Conservation (phyloP, 1,139 yeast species). For the Eremothecium sinecaudum region DNA sequence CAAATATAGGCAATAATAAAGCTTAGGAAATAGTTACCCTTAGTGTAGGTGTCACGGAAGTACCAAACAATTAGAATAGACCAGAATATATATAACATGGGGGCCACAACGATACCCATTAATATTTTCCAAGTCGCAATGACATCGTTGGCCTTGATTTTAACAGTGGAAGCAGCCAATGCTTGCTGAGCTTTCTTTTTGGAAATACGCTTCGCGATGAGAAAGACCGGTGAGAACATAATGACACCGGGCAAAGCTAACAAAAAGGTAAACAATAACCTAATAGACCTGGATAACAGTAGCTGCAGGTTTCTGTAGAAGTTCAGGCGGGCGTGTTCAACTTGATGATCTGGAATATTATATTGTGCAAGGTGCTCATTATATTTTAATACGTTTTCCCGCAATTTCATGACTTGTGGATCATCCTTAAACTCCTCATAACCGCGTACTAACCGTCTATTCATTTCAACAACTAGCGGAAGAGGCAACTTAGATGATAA, state of each 20-base stretch:
- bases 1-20: slow-evolving; percentile 30
- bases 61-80: slow-evolving; percentile 53
- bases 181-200: slow-evolving; percentile 67
- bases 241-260: slow-evolving; percentile 79
- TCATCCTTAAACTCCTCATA: slow-evolving; percentile 65
- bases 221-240: slow-evolving; percentile 78
- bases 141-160: slow-evolving; percentile 85
- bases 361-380: slow-evolving; percentile 57
- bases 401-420: slow-evolving; percentile 54
- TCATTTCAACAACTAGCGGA: slow-evolving; percentile 80
- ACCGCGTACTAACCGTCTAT: slow-evolving; percentile 73
- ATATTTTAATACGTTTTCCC: slow-evolving; percentile 54
- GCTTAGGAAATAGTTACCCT: slow-evolving; percentile 19
- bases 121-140: slow-evolving; percentile 93
- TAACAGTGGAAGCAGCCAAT: slow-evolving; percentile 79
- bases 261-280: slow-evolving; percentile 44
- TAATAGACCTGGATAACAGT: slow-evolving; percentile 46
- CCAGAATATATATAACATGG: slow-evolving; percentile 70
- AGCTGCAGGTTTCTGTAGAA: slow-evolving; percentile 37
- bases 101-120: slow-evolving; percentile 83
- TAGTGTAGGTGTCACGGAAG: slow-evolving; percentile 20
- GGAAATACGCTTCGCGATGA: slow-evolving; percentile 67
- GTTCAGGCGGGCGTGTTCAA: slow-evolving; percentile 54
- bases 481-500: slow-evolving; percentile 61
- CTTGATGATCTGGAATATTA: slow-evolving; percentile 85